Base-by-base conservation (phyloP, 352 stramenopile species). In the Blastocystis sp. region DNA sequence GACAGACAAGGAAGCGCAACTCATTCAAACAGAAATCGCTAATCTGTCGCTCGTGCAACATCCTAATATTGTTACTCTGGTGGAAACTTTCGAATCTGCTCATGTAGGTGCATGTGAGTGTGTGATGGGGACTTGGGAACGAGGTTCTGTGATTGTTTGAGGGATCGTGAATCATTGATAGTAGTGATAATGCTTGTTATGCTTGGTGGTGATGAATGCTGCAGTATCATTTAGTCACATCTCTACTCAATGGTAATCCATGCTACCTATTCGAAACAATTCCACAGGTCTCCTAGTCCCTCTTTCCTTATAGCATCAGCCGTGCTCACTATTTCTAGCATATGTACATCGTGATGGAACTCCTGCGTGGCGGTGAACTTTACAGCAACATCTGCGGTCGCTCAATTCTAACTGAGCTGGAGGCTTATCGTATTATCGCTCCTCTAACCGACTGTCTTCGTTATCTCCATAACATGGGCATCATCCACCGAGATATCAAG, bases 341-440 rank as follows among this genome's bases (percentile, higher is more conserved):
- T 90, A 97, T 99, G 87, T 99, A 98, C 92, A 95, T 99, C 64
- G 96, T 99, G 50, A 98, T 98, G 91, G 97, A 99, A 91, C 93
- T 98, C 0, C 92, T 98, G 4, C 92, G 92, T 8, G 96, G 96
- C 24, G 96, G 96, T 16, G 96, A 98, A 90, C 91, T 99, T 6
- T 98, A 98, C 91, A 96, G 98, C 91, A 93, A 94, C 5, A 98
- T 99, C 89, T 95, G 98, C 0, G 93, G 94, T 0, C 91, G 94
- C 1, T 92, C 93, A 37, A 90, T 93, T 63, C 96, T 96, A 87
- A 96, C 93, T 0, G 95, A 98, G 91, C 91, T 93, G 1, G 94
- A 98, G 79, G 95, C 95, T 5, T 93, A 94, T 5, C 92, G 93
- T 6, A 93, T 97, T 34, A 95, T 98, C 91, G 85, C 91, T 45